A percentile compares a stretch with the other conserved stretches of the same genome.
These are phyloP conservation scores for Deinandra increscens DNA, from an alignment of 129 eudicot species.

Conservation along the genomic window DNA sequence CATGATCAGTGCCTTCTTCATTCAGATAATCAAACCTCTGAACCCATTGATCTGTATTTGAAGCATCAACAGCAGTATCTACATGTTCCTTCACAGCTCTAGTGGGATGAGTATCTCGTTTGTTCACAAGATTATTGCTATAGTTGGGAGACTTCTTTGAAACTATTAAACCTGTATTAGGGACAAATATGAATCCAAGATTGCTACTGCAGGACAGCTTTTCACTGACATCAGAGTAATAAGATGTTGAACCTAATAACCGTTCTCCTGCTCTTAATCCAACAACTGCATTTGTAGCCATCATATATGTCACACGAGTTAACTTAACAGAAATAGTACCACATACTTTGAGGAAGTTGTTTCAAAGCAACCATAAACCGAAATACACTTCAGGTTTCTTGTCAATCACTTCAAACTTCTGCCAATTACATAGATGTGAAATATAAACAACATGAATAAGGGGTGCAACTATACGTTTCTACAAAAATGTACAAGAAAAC, in stretches of 20 bases:
- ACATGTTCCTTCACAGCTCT: slow-evolving; percentile 73
- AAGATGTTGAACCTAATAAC: slow-evolving; percentile 55
- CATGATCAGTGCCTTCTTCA: slow-evolving; percentile 37
- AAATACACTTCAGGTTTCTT: slow-evolving; percentile 17
- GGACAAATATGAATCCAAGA: slow-evolving; percentile 36
- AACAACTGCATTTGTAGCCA: slow-evolving; percentile 87
- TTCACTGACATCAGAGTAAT: slow-evolving; percentile 65
- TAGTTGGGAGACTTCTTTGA: slow-evolving; percentile 54
- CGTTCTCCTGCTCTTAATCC: slow-evolving; percentile 86
- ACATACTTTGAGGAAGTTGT: slow-evolving; percentile 20
- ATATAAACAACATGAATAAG: slow-evolving; percentile 11
- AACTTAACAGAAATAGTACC: slow-evolving; percentile 31
- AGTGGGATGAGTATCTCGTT: slow-evolving; percentile 42
- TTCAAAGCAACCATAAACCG: slow-evolving; percentile 25
- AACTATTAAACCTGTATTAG: slow-evolving; percentile 41
- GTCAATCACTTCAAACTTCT: slow-evolving; percentile 10
- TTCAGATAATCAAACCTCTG: slow-evolving; percentile 39
- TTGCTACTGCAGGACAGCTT: slow-evolving; percentile 52
- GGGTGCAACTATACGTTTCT: not conserved
- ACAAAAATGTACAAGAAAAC: not conserved
- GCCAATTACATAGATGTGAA: slow-evolving; percentile 16
- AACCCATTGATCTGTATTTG: slow-evolving; percentile 46
- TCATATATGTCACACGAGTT: slow-evolving; percentile 33
- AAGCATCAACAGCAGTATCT: slow-evolving; percentile 45
- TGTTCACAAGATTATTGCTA: slow-evolving; percentile 39